Conservation (phyloP, 2,329 filamentous ascomycete genomes). For the Nothophaeocryptopus gaeumannii region DNA sequence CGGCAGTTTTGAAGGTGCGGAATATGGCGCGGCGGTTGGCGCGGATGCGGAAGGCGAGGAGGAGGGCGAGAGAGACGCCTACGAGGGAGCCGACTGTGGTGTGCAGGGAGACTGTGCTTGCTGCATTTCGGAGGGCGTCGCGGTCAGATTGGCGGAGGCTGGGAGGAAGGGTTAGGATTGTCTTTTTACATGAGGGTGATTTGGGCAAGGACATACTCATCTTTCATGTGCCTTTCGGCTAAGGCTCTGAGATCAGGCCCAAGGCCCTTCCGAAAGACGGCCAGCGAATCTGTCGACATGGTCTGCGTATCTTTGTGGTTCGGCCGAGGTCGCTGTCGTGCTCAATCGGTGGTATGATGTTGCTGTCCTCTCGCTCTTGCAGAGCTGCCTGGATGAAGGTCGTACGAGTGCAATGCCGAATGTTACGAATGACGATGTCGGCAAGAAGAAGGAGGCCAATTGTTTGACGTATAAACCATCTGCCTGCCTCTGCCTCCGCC, state of each 20-base stretch:
- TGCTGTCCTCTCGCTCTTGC: neutral
- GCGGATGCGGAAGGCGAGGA: constrained; percentile 57
- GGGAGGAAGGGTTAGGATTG: neutral
- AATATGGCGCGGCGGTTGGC: constrained; percentile 58
- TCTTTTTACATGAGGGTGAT: neutral
- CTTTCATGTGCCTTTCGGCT: constrained; percentile 57
- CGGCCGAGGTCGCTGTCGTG: neutral
- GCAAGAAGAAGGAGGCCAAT: neutral
- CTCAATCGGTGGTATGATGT: neutral
- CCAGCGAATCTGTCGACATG: constrained; percentile 48
- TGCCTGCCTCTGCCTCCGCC: neutral
- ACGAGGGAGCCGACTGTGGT: constrained; percentile 58
- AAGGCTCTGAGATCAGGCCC: constrained; percentile 53
- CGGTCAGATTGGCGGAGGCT: constrained; percentile 58
- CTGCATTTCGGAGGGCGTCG: constrained; percentile 55
- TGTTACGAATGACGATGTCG: constrained; percentile 1
- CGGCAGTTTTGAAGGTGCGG: constrained; percentile 57
- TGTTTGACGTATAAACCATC: constrained; percentile 1
- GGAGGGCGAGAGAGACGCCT: constrained; percentile 59
- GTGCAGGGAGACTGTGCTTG: constrained; percentile 53
- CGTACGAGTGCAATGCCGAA: neutral
- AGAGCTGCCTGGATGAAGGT: neutral
- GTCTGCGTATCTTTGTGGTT: neutral
- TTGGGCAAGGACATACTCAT: constrained; percentile 43
- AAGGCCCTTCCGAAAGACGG: constrained; percentile 46